A percentile compares a stretch with the other conserved stretches of the same genome.
Evolutionary conservation across 768 basidiomycete genomes (phyloP).

Genomic region (Pleurotus ostreatus): DNA sequence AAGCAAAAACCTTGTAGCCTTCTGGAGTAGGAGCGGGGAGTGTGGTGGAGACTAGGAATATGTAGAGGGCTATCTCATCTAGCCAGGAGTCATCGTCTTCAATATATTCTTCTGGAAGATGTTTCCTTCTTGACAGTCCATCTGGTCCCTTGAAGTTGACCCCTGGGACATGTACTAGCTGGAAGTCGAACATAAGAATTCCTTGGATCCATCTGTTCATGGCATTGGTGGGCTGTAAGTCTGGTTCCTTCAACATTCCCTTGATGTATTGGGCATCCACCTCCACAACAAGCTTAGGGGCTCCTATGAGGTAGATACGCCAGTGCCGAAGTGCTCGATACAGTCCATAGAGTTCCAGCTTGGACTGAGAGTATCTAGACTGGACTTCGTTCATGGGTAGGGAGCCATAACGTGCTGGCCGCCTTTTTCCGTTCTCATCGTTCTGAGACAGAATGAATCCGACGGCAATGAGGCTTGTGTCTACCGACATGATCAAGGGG

Average conservation of each 20-base stretch:
- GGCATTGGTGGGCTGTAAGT: conserved; percentile 28
- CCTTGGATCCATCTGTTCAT: conserved; percentile 39
- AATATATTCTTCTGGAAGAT: conserved; percentile 14
- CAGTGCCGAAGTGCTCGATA: conserved; percentile 21
- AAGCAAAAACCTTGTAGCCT: background rate
- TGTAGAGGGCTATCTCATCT: conserved; percentile 10
- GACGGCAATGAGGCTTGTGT: conserved; percentile 22
- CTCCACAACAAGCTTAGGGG: conserved; percentile 26
- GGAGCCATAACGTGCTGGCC: conserved; percentile 24
- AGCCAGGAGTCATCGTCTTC: conserved; percentile 25
- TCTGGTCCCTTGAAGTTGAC: conserved; percentile 29
- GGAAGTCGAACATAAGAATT: conserved; percentile 34
- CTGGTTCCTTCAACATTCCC: conserved; percentile 38
- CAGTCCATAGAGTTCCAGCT: conserved; percentile 27
- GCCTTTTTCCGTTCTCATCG: conserved; percentile 16
- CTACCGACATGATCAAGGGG: conserved; percentile 25
- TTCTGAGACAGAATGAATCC: conserved; percentile 27
- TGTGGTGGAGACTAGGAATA: background rate
- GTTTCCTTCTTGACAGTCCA: conserved; percentile 26
- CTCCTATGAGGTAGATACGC: conserved; percentile 22
- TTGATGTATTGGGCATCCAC: conserved; percentile 36
- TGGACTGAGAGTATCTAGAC: conserved; percentile 24
- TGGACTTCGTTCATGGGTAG: conserved; percentile 23
- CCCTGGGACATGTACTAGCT: conserved; percentile 32
- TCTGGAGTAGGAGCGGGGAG: background rate